Evolutionary conservation across 805 yeast species (phyloP), one percentile per base, ranked within the genome.

Genomic region (Saturnispora saitoi): DNA sequence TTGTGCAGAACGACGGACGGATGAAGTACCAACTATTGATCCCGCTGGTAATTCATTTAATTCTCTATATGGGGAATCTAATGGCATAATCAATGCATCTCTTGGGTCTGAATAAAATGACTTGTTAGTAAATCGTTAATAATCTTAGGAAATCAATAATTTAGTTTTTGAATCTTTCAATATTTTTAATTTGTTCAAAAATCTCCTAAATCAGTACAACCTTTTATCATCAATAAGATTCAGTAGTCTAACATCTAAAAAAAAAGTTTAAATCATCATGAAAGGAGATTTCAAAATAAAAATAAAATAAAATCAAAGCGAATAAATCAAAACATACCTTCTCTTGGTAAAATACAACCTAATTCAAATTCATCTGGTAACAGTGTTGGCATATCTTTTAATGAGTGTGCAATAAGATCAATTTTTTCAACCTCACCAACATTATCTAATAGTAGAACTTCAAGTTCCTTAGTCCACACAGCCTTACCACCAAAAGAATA

Each of bases 401-500:
- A 72, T 3, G 96, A 86, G 64, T 93, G 98, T 34, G 91, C 98
- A 61, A 93, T 83, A 67, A 91, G 70, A 63, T 93, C 97, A 43
- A 91, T 71, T 66, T 80, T 73, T 47, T 84, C 81, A 56, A 72
- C 80, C 17, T 69, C 72, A 28, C 83, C 90, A 24, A 80, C 73
- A 42, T 75, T 71, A 54, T 84, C 73, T 36, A 91, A 69, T 45
- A 90, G 68, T 43, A 89, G 69, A 22, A 81, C 81, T 67, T 93
- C 99, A 49, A 93, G 72, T 66, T 93, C 99, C 61, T 86, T 86
- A 3, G 99, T 93, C 99, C 99, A 93, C 22, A 93, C 66, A 0
- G 96, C 80, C 64, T 93, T 93, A 24, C 99, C 99, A 39, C 97
- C 98, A 67, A 93, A 93, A 4, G 95, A 78, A 65, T 91, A 93